These are phyloP conservation scores for Davidsoniella neocaledoniae DNA, from an alignment of 2,329 filamentous ascomycete genomes.

Conservation along the genomic window DNA sequence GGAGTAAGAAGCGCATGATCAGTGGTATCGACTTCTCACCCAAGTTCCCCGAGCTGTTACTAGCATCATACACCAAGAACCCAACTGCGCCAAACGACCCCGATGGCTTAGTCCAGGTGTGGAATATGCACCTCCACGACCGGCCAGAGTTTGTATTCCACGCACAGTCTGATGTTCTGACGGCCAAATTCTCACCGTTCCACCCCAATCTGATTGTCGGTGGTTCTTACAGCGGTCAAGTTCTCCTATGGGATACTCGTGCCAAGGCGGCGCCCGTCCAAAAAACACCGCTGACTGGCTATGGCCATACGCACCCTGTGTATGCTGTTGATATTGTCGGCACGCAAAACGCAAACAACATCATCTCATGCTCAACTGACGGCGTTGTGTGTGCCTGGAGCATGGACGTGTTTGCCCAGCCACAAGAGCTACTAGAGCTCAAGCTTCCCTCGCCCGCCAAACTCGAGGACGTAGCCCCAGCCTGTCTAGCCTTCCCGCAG, in stretches of 20 bases:
- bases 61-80: conserved; percentile 95
- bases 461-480: conserved; percentile 79
- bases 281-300: conserved; percentile 88
- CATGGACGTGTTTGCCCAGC: conserved; percentile 93
- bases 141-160: conserved; percentile 94
- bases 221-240: conserved; percentile 90
- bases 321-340: conserved; percentile 93
- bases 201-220: conserved; percentile 93
- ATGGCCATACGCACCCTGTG: conserved; percentile 88
- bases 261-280: conserved; percentile 79
- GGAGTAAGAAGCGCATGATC: conserved; percentile 96
- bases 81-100: conserved; percentile 86
- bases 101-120: conserved; percentile 84
- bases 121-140: conserved; percentile 91
- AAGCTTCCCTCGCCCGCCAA: conserved; percentile 72
- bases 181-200: conserved; percentile 95
- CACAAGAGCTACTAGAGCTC: conserved; percentile 83
- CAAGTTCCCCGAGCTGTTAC: conserved; percentile 82
- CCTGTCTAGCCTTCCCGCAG: conserved; percentile 84
- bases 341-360: conserved; percentile 97
- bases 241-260: conserved; percentile 91
- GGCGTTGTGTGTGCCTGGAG: conserved; percentile 95
- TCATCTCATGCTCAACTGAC: conserved; percentile 91
- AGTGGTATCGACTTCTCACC: conserved; percentile 90
- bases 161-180: conserved; percentile 85